These are phyloP conservation scores for Hanseniaspora sp. DNA, from an alignment of 1,139 yeast species.

Conservation along the genomic window DNA sequence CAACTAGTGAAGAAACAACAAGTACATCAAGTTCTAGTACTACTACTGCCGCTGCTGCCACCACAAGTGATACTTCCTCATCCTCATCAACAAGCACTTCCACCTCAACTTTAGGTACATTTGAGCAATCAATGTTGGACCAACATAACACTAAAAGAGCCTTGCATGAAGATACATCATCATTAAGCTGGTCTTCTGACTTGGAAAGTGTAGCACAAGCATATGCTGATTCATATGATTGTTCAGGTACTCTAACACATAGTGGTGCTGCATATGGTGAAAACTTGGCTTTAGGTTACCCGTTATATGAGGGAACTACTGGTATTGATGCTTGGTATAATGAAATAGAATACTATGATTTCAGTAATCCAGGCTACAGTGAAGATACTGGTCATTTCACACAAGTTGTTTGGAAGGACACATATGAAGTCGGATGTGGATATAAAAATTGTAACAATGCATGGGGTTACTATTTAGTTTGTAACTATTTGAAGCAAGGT, in stretches of 20 bases:
- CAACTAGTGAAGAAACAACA: conserved; percentile 12
- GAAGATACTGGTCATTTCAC: conserved; percentile 63
- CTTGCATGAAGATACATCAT: conserved; percentile 44
- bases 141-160: conserved; percentile 64
- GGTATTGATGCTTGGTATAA: conserved; percentile 79
- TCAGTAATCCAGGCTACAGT: conserved; percentile 34
- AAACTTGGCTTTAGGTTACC: conserved; percentile 70
- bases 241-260: conserved; percentile 59
- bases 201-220: conserved; percentile 58
- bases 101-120: conserved; percentile 22
- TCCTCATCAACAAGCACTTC: conserved; percentile 24
- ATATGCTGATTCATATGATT: conserved; percentile 58
- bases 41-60: conserved; percentile 14
- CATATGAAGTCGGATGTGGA: conserved; percentile 69
- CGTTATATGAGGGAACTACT: conserved; percentile 33
- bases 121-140: conserved; percentile 36
- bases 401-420: conserved; percentile 68
- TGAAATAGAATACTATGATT: conserved; percentile 54
- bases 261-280: conserved; percentile 78
- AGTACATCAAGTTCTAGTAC: too few relatives aligned
- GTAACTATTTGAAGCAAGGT: conserved; percentile 54
- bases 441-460: conserved; percentile 37
- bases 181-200: conserved; percentile 52
- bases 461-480: conserved; percentile 48
- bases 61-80: conserved; percentile 16